Percentiles rank a stretch among this genome's conserved stretches.
These are phyloP conservation scores for Apiospora koreana DNA, from an alignment of 2,329 filamentous ascomycete species.

Conservation along the genomic window DNA sequence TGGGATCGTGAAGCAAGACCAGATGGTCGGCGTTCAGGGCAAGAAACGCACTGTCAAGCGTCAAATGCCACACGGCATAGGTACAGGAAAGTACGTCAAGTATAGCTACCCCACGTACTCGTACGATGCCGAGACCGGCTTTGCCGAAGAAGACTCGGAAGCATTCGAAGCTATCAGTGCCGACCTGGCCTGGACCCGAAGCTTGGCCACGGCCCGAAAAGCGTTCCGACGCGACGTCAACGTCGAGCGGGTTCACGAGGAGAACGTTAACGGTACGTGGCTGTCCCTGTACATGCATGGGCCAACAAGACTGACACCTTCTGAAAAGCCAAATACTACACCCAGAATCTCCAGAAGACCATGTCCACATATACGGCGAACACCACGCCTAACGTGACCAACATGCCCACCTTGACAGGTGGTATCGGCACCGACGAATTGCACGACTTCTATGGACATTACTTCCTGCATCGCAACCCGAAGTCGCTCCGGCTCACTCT, in stretches of 20 bases:
- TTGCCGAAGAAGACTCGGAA: slow-evolving; percentile 70
- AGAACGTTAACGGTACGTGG: slow-evolving; percentile 61
- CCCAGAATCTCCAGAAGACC: slow-evolving; percentile 57
- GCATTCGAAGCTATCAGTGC: slow-evolving; percentile 66
- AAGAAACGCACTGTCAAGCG: slow-evolving; percentile 38
- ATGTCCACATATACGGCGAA: slow-evolving; percentile 63
- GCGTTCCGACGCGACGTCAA: slow-evolving; percentile 66
- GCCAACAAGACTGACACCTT: background rate
- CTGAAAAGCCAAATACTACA: slow-evolving; percentile 51
- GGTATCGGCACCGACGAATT: slow-evolving; percentile 62
- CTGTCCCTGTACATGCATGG: background rate
- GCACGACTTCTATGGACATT: slow-evolving; percentile 63
- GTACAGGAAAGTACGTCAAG: slow-evolving; percentile 37
- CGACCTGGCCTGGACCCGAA: slow-evolving; percentile 69
- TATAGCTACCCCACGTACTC: slow-evolving; percentile 42
- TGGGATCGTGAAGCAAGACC: slow-evolving; percentile 41
- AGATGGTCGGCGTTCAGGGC: slow-evolving; percentile 47
- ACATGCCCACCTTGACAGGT: slow-evolving; percentile 65
- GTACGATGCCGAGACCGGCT: slow-evolving; percentile 58
- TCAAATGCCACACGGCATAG: slow-evolving; percentile 37
- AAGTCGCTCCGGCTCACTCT: slow-evolving; percentile 60
- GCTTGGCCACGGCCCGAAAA: slow-evolving; percentile 57
- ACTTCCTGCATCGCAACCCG: slow-evolving; percentile 66
- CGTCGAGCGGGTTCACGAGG: slow-evolving; percentile 65
- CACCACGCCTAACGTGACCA: slow-evolving; percentile 67